phyloP scores from a whole-genome alignment of 345 rosid genomes.

The Hypericum androsaemum region DNA sequence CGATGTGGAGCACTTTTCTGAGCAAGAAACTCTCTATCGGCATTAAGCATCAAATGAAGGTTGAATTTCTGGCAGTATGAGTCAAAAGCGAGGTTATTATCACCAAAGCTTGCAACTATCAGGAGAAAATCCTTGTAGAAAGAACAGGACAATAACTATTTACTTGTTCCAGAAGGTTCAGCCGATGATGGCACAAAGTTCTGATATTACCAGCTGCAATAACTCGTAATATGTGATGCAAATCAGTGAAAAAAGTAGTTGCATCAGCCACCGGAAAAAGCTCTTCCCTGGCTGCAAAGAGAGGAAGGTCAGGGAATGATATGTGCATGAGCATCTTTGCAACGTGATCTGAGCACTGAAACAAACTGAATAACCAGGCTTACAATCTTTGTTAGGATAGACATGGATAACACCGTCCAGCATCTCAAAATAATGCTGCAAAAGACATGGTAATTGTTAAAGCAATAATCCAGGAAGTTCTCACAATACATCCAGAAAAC shows the following conservation, averaged over 20 bases:
- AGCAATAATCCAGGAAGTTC: no score
- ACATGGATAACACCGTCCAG: conserved; percentile 42
- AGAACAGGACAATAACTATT: neutral
- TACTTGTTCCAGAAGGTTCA: conserved; percentile 48
- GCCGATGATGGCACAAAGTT: conserved; percentile 38
- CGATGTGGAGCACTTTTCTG: conserved; percentile 54
- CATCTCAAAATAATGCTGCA: conserved; percentile 46
- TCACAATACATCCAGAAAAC: neutral
- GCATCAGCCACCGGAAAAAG: conserved; percentile 43
- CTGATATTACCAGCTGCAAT: conserved; percentile 42
- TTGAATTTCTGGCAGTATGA: conserved; percentile 38
- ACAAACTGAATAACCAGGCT: neutral
- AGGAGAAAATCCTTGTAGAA: neutral
- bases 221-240: conserved; percentile 38
- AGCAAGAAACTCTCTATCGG: conserved; percentile 41
- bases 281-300: conserved; percentile 26
- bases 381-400: conserved; percentile 38
- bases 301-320: neutral
- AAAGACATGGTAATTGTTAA: neutral
- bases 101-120: neutral
- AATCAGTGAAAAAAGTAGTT: conserved; percentile 38
- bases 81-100: conserved; percentile 11
- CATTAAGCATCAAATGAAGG: conserved; percentile 42
- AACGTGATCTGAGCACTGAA: no score
- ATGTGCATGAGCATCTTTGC: no score